Base-by-base conservation (phyloP, 257 asterid species). In the Salvia miltiorrhiza region DNA sequence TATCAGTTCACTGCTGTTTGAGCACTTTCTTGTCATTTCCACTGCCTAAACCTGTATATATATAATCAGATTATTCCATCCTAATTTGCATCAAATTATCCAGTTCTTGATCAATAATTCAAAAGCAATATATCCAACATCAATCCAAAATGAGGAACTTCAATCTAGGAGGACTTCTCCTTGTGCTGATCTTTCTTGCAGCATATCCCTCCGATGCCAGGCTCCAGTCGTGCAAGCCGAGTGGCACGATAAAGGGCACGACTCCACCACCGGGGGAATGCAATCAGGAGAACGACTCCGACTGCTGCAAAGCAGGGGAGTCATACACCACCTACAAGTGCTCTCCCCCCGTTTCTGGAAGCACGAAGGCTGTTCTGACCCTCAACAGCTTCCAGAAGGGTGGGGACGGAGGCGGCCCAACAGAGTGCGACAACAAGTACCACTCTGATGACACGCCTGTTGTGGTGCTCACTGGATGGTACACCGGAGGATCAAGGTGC, bases 401-500 rank as follows among this genome's bases (percentile, higher is more conserved):
- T 0, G 87, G 83, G 44, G 85, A 83, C 24, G 87, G 85, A 2
- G 81, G 83, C n/a, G 80, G 72, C 4, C 78, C 85, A 0, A 78
- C 83, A 0, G 88, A 80, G 26, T 80, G 88, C 28, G 82, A 83
- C 68, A 59, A 53, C 0, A 21, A 66, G 67, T 83, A 79, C 78
- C 87, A 82, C 17, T 74, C 79, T 4, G 83, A 82, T 17, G 57
- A 69, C 28, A 71, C 61, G 1, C 82, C 79, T 9, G 81, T 79
- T 0, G 85, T 79, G 3, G 87, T 85, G 0, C 68, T 82, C 4
- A 83, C 83, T 0, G 85, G 87, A 7, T 83, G 85, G 87, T 83
- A 65, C 62, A 58, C 68, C 47, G 76, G 76, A 32, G 80, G 76
- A 26, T 37, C 59, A 55, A 73, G 84, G 33, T 78, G 88, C 57